Base-by-base conservation (phyloP, 345 rosid genomes). In the Arabis hirsuta region DNA sequence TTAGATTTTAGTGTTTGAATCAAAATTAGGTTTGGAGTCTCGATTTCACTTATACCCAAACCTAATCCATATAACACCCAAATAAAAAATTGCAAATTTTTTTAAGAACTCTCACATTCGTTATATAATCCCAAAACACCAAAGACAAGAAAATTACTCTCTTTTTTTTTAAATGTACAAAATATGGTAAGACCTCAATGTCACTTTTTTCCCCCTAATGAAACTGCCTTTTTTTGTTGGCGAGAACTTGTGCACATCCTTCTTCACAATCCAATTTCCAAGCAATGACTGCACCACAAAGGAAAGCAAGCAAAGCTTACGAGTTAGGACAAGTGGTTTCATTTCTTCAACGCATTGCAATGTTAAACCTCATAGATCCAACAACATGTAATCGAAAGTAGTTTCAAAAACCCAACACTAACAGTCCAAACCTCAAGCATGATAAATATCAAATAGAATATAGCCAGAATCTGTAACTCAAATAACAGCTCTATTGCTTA, bases 261-360 rank as follows among this genome's bases (percentile, higher is more conserved):
- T 46, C 64, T 43, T 55, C 72, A n/a, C 24, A 69, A 58, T 65
- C 39, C 46, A 73, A 38, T 26, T 38, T 55, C 43, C 77, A 65
- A 56, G 66, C 36, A 19, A 59, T 74, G 56, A 52, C 78, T 74
- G 78, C 73, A 65, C 32, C 62, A 52, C 60, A 67, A 57, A 74
- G 5, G 4, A 58, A 39, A 64, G 11, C 47, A 56, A 56, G 39
- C 39, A 55, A 64, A 55, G 61, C 1, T 74, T 59, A 34, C 1
- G 9, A 34, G 38, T 34, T 34, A 51, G 31, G 46, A 13, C 45
- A 39, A 36, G 19, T 31, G 12, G 20, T 55, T 55, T 64, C 59
- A 38, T 26, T 13, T 64, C 65, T 64, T 55, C 32, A 64, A 44
- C 24, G 67, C 41, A 71, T 22, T 62, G 26, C 55, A 32, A 44